Evolutionary conservation across 768 basidiomycete species (phyloP).

Genomic region (Amanita molliuscula): DNA sequence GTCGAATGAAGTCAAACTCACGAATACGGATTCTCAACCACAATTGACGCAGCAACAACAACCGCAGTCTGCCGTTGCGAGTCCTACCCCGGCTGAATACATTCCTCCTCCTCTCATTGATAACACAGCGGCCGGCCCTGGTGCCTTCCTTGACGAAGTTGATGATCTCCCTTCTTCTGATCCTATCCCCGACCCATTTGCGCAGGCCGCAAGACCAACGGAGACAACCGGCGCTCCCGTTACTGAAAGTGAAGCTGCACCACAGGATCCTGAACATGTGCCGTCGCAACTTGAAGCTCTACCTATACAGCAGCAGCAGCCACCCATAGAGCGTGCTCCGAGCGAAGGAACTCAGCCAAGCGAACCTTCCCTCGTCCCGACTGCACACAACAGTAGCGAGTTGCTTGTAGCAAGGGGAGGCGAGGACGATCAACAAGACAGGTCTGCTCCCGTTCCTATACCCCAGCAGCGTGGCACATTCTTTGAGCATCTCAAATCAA

Average conservation of each 20-base stretch:
- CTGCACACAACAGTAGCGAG: neutral
- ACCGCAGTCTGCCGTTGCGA: neutral
- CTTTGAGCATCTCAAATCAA: neutral
- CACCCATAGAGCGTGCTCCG: neutral
- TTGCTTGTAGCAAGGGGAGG: neutral
- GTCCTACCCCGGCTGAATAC: conserved; percentile 13
- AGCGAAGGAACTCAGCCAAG: neutral
- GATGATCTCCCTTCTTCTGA: conserved; percentile 29
- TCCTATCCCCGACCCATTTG: conserved; percentile 20
- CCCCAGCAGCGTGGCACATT: neutral
- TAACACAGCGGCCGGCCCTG: conserved; percentile 31
- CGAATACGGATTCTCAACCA: neutral
- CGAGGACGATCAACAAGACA: neutral
- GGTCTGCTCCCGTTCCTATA: conserved; percentile 1
- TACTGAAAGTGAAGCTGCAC: neutral
- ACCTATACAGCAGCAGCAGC: neutral
- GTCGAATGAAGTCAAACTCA: conserved; percentile 16
- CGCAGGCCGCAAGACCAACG: conserved; percentile 7
- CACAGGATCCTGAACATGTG: neutral
- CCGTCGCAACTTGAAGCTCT: neutral
- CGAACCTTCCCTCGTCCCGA: neutral
- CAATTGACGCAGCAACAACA: neutral
- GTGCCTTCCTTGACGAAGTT: conserved; percentile 42
- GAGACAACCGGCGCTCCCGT: neutral
- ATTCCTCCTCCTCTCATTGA: conserved; percentile 30